Base-by-base conservation (phyloP, 2,329 filamentous ascomycete species). In the Colletotrichum acutatum region DNA sequence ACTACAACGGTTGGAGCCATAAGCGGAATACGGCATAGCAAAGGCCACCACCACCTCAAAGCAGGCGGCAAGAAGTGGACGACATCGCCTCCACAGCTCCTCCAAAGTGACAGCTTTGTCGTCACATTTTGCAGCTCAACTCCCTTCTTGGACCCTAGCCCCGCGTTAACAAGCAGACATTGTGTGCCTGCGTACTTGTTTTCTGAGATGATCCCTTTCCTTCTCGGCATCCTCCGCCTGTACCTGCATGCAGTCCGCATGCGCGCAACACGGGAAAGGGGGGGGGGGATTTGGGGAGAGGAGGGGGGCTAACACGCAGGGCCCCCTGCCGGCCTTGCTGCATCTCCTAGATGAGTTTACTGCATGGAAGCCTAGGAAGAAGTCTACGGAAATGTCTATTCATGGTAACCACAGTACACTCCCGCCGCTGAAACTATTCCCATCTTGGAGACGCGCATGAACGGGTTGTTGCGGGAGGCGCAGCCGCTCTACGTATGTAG, bases 281-380 rank as follows among this genome's bases (percentile, higher is more conserved):
- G 5, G 19, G 7, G 26, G 19, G 26, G 8, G 19, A 11, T 4
- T 12, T 3, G 19, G 12, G 28, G 37, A 32, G 19, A 30, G 28
- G 24, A 34, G n/a, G n/a, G 26, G n/a, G n/a, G 61, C 26, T 49
- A 14, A 14, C 24, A 14, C 7, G 26, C 11, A 30, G 57, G 22
- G 60, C 22, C 60, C 60, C 67, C 60, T 69, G 54, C 64, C 52
- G 22, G 34, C 24, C 11, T 46, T 28, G 54, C 58, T 30, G 32
- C 62, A 56, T 42, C 69, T 68, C 28, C 52, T 16, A 58, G 52
- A 71, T 56, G 28, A 68, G 58, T 42, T 49, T 49, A 46, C 70
- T 72, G 59, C 70, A 69, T 70, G 70, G 66, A 72, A 68, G 69
- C 37, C 65, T 72, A 59, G 58, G 30, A 53, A 57, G 46, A 42